Evolutionary conservation across 306 rosid species (phyloP).

Genomic region (Amphicarpaea edgeworthii): DNA sequence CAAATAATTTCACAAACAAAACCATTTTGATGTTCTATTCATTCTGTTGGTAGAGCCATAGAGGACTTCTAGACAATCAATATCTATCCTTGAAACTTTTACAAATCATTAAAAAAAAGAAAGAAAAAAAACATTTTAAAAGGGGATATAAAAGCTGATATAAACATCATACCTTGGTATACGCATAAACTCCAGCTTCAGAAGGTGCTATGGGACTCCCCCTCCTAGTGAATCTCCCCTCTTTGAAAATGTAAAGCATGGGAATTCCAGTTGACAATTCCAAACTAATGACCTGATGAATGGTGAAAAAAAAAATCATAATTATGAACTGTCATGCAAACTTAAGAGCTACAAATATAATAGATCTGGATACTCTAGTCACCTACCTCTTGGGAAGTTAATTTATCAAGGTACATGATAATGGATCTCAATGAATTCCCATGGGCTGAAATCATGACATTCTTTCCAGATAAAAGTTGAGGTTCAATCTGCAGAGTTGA

Average conservation of each 20-base stretch:
- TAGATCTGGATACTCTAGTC: slow-evolving; percentile 35
- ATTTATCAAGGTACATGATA: slow-evolving; percentile 95
- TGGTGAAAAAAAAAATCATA: slow-evolving; percentile 7
- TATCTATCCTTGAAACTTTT: slow-evolving; percentile 31
- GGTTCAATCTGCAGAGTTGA: slow-evolving; percentile 80
- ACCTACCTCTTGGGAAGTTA: slow-evolving; percentile 99
- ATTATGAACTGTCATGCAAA: slow-evolving; percentile 9
- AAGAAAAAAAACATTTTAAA: not conserved
- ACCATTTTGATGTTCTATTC: slow-evolving; percentile 8
- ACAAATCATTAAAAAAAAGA: not conserved
- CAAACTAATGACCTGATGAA: slow-evolving; percentile 85
- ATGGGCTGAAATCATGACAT: slow-evolving; percentile 97
- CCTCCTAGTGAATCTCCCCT: slow-evolving; percentile 89
- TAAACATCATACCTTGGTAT: slow-evolving; percentile 70
- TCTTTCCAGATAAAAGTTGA: slow-evolving; percentile 88
- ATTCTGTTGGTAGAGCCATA: slow-evolving; percentile 22
- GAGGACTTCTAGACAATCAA: slow-evolving; percentile 34
- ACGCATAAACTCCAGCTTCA: slow-evolving; percentile 98
- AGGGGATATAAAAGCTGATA: slow-evolving; percentile 11
- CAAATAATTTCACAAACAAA: slow-evolving; percentile 22
- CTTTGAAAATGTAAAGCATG: slow-evolving; percentile 96
- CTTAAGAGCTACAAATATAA: slow-evolving; percentile 8
- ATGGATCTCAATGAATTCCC: slow-evolving; percentile 98
- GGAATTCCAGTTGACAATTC: slow-evolving; percentile 99
- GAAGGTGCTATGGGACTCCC: slow-evolving; percentile 94